Percentiles rank a stretch among this genome's conserved stretches.
Evolutionary conservation across 129 eudicot genomes (phyloP).

Genomic region (Dittrichia graveolens): DNA sequence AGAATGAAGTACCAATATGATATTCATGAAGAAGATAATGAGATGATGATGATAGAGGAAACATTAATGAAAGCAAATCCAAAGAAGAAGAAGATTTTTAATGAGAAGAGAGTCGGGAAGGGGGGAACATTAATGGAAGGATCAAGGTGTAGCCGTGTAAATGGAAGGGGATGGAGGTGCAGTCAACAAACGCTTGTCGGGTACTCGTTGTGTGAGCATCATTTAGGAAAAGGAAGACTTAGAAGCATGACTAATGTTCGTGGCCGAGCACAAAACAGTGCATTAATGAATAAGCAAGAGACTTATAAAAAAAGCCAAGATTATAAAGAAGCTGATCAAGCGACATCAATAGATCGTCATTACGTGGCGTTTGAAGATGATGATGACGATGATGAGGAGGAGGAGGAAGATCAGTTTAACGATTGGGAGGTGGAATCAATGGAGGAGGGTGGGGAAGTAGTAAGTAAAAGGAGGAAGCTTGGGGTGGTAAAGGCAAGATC

Average conservation of each 20-base stretch:
- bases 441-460: constrained; percentile 24
- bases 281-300: constrained; percentile 15
- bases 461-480: constrained; percentile 46
- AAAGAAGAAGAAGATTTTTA: constrained; percentile 43
- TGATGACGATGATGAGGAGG: constrained; percentile 17
- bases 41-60: constrained; percentile 1
- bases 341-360: constrained; percentile 3
- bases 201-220: constrained; percentile 89
- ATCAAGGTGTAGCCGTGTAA: constrained; percentile 88
- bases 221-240: constrained; percentile 86
- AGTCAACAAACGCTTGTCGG: constrained; percentile 83
- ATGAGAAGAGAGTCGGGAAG: constrained; percentile 63
- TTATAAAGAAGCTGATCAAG: neutral
- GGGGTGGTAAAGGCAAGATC: constrained; percentile 91
- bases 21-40: constrained; percentile 23
- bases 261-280: constrained; percentile 16
- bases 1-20: constrained; percentile 8
- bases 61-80: constrained; percentile 31
- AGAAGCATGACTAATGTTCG: constrained; percentile 52
- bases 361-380: constrained; percentile 12
- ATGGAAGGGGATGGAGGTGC: constrained; percentile 97
- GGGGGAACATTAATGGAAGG: constrained; percentile 65
- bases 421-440: constrained; percentile 28
- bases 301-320: constrained; percentile 2
- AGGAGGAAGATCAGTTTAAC: constrained; percentile 28